phyloP scores from a whole-genome alignment of 495 filamentous ascomycete species.

The Neurospora sp. region DNA sequence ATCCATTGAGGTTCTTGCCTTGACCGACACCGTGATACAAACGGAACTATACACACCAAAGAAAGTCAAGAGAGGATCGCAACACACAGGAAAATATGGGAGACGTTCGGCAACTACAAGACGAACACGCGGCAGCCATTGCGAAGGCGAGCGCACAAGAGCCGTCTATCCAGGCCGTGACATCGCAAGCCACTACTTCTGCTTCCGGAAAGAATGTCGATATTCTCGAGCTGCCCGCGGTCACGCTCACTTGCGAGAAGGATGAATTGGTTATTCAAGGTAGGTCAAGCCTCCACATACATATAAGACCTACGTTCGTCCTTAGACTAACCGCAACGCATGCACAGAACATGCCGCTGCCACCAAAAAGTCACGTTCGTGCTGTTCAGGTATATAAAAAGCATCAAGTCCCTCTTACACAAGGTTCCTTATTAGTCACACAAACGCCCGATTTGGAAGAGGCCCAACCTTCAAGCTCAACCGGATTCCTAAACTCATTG shows the following conservation, averaged over 20 bases:
- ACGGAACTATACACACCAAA: background rate
- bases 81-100: background rate
- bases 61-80: background rate
- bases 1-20: background rate
- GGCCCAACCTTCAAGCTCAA: background rate
- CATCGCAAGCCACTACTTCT: background rate
- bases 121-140: background rate
- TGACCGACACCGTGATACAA: background rate
- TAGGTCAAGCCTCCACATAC: background rate
- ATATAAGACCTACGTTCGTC: background rate
- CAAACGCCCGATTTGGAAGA: background rate
- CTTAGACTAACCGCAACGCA: background rate
- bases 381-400: background rate
- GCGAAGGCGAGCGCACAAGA: background rate
- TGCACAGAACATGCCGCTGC: background rate
- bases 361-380: background rate
- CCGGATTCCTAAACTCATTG: background rate
- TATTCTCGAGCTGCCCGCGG: constrained; percentile 16
- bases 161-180: background rate
- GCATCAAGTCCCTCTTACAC: background rate
- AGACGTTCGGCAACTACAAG: background rate
- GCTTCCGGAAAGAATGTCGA: background rate
- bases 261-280: constrained; percentile 15
- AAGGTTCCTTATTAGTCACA: background rate
- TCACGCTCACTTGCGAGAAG: constrained; percentile 14